Evolutionary conservation across 345 rosid genomes (phyloP).

Genomic region (Arabidopsis thaliana): DNA sequence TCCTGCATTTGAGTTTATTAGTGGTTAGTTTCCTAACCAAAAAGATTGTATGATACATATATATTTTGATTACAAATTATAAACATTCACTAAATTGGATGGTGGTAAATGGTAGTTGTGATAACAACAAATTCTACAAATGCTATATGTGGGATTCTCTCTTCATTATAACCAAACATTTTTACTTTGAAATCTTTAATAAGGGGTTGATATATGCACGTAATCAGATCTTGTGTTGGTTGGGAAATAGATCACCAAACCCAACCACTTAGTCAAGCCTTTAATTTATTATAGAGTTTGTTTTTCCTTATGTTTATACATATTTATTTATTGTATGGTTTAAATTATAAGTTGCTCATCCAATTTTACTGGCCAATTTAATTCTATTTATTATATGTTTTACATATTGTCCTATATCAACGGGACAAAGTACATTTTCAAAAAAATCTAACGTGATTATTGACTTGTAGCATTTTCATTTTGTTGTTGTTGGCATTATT

Average conservation of each 20-base stretch:
- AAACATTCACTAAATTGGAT: too few relatives aligned
- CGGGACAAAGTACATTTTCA: conserved; percentile 14
- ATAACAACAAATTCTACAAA: not conserved
- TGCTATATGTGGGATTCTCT: conserved; percentile 8
- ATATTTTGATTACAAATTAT: not conserved
- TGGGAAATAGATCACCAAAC: conserved; percentile 51
- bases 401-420: conserved; percentile 23
- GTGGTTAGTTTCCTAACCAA: too few relatives aligned
- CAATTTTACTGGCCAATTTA: conserved; percentile 43
- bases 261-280: conserved; percentile 48
- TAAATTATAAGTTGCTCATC: conserved; percentile 37
- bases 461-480: too few relatives aligned
- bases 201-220: conserved; percentile 38
- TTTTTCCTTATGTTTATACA: not conserved
- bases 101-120: not conserved
- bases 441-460: not conserved
- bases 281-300: conserved; percentile 11
- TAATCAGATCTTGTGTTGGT: conserved; percentile 46
- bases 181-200: conserved; percentile 22
- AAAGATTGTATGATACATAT: not conserved
- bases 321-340: conserved; percentile 21
- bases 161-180: conserved; percentile 1
- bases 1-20: too few relatives aligned
- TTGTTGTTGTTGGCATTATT: not conserved
- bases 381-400: conserved; percentile 35